Evolutionary conservation across 176 grass and related monocot species (phyloP).

Genomic region (Avena insularis): DNA sequence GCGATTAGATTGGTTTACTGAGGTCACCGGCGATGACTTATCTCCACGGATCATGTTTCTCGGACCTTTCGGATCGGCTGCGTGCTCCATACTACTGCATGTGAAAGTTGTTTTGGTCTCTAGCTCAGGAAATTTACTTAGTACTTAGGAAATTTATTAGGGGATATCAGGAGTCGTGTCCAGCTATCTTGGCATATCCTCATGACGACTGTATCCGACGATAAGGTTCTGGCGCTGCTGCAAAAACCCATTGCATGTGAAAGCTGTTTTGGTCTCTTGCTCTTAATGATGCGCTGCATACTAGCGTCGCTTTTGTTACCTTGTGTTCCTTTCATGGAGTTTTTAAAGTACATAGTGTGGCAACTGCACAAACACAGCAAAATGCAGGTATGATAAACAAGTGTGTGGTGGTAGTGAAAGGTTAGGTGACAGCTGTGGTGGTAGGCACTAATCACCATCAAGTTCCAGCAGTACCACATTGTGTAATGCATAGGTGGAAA

Average conservation of each 20-base stretch:
- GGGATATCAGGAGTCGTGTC: conserved; percentile 11
- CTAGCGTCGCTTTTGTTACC: conserved; percentile 40
- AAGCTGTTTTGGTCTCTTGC: conserved; percentile 18
- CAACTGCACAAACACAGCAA: conserved; percentile 37
- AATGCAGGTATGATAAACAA: conserved; percentile 53
- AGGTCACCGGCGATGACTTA: neutral
- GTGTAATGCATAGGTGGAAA: conserved; percentile 33
- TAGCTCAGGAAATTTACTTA: neutral
- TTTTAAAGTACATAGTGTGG: conserved; percentile 21
- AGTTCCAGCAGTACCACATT: conserved; percentile 42
- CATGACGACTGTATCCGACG: neutral
- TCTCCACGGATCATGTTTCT: neutral
- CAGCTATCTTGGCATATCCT: conserved; percentile 1
- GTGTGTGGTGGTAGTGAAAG: neutral
- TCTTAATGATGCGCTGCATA: conserved; percentile 24
- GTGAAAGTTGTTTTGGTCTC: no score
- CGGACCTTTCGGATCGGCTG: neutral
- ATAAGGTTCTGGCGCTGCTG: conserved; percentile 1
- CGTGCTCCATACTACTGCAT: neutral
- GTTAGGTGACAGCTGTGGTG: conserved; percentile 50
- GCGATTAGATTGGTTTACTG: conserved; percentile 8
- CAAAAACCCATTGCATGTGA: conserved; percentile 15
- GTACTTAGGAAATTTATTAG: neutral
- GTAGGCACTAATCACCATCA: conserved; percentile 46
- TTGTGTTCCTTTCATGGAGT: conserved; percentile 30